Base-by-base conservation (phyloP, 78 protist genomes). In the Cyanophora paradoxa region DNA sequence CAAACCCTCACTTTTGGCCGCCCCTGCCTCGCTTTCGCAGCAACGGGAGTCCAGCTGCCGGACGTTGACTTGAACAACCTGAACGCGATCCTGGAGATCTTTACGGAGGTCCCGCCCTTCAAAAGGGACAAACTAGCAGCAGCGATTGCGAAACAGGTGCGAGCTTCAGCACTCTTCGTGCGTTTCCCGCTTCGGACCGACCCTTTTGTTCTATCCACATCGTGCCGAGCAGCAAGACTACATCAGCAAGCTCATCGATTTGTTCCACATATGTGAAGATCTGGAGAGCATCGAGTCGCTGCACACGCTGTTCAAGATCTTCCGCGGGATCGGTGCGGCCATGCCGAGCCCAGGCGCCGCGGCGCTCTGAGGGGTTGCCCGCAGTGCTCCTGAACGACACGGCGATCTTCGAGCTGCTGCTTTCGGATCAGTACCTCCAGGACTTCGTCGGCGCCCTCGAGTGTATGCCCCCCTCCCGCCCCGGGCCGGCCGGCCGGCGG, bases 381-480 rank as follows among this genome's bases (percentile, higher is more conserved):
- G n/a, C n/a, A 30, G 82, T 86, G 14, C n/a, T 87, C 69, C 77
- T 87, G 19, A 85, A 85, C 72, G 86, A 81, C 37, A 6, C 79
- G 41, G 24, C 66, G 28, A 13, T 88, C 37, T 77, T 81, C 34
- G 90, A 82, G 39, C 7, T 46, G 24, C 54, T 89, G 44, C 70
- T 89, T 63, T 63, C 77, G 40, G 88, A 87, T 19, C 87, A 86
- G 14, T 39, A 63, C 70, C 34, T 89, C 33, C 28, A 82, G 67
- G 57, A 54, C 24, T 62, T 85, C 24, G 48, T 89, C 76, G 92
- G 92, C 44, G 88, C 80, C 37, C 82, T 89, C n/a, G 92, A 89
- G 78, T 89, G n/a, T n/a, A n/a, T n/a, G n/a, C n/a, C n/a, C n/a
- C n/a, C 33, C 8, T 24, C 5, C 59, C 7, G 17, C 33, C 19